These are phyloP conservation scores for Lentinula sp. DNA, from an alignment of 768 basidiomycete genomes.

Conservation along the genomic window DNA sequence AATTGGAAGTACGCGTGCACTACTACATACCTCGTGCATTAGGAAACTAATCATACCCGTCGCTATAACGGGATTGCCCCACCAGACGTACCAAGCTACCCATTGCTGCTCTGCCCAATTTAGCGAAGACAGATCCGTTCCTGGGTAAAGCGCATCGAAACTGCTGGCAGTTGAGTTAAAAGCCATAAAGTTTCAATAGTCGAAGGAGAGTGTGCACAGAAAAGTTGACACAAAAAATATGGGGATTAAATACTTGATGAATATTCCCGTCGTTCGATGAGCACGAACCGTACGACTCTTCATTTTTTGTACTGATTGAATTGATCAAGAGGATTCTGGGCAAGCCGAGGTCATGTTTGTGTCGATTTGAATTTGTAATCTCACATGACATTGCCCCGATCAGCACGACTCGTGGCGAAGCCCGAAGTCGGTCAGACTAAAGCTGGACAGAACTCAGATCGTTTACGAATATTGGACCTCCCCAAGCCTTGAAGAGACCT, in stretches of 20 bases:
- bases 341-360: not conserved
- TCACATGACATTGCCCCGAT: not conserved
- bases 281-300: not conserved
- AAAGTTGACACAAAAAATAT: too few relatives aligned
- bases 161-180: conserved; percentile 32
- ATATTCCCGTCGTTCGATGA: not conserved
- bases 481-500: too few relatives aligned
- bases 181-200: not conserved
- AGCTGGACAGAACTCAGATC: too few relatives aligned
- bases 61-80: conserved; percentile 88
- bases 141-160: conserved; percentile 46
- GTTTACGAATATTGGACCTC: too few relatives aligned
- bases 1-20: conserved; percentile 19
- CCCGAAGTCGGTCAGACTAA: too few relatives aligned
- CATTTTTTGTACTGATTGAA: not conserved
- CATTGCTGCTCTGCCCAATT: conserved; percentile 75
- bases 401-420: too few relatives aligned
- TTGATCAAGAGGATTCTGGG: not conserved
- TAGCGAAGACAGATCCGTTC: conserved; percentile 56
- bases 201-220: not conserved
- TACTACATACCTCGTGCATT: conserved; percentile 72
- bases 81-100: conserved; percentile 84
- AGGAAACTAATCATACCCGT: conserved; percentile 92
- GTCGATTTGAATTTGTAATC: not conserved
- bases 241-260: not conserved